Evolutionary conservation across 2,329 filamentous ascomycete species (phyloP).

Genomic region (Monosporascus sp.): DNA sequence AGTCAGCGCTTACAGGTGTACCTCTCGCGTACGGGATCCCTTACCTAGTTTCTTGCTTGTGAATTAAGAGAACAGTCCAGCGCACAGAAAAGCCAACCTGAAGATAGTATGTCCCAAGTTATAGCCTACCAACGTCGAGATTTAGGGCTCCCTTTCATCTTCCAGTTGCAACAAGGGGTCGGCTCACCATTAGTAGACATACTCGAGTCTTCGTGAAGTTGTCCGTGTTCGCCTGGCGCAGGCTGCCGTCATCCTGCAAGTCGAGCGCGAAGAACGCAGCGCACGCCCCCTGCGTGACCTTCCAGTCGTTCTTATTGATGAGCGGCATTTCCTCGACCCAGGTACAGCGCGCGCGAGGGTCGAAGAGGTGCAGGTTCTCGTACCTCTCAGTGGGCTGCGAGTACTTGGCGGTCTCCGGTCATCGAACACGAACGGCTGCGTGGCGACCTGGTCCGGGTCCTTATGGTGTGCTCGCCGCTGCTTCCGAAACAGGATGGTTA

Average conservation of each 20-base stretch:
- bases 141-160: too few relatives aligned
- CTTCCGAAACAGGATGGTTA: constrained; percentile 18
- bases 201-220: constrained; percentile 27
- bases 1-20: too few relatives aligned
- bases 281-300: constrained; percentile 46
- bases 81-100: too few relatives aligned
- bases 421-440: constrained; percentile 38
- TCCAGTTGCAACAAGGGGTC: too few relatives aligned
- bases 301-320: constrained; percentile 40
- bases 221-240: constrained; percentile 31
- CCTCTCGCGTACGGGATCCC: too few relatives aligned
- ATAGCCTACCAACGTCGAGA: too few relatives aligned
- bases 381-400: constrained; percentile 25
- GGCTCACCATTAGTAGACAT: constrained; percentile 26
- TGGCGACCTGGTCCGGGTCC: constrained; percentile 27
- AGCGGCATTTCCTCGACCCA: constrained; percentile 24
- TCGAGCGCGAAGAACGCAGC: constrained; percentile 50
- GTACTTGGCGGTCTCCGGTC: constrained; percentile 34
- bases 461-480: constrained; percentile 2
- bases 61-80: too few relatives aligned
- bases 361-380: constrained; percentile 26
- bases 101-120: background rate
- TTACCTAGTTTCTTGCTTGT: too few relatives aligned
- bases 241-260: constrained; percentile 43
- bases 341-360: constrained; percentile 24